phyloP scores from a whole-genome alignment of 192 early-diverging fungal species.

The Backusella sp. region DNA sequence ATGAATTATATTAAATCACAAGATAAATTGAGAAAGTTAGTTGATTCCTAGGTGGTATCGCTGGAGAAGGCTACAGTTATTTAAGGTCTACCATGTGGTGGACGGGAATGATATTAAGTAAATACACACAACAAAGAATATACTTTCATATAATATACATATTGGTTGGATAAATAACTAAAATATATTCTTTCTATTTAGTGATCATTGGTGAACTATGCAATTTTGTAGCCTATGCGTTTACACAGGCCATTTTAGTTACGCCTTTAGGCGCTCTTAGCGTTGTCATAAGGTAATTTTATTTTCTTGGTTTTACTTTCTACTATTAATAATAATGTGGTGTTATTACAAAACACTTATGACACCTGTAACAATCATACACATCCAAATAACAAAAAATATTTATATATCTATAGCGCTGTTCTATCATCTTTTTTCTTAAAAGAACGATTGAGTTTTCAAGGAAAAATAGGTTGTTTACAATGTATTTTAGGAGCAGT shows the following conservation, averaged over 20 bases:
- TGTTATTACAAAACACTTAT: background rate
- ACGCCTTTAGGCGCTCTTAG: conserved; percentile 93
- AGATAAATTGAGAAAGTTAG: conserved; percentile 2
- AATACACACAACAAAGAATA: background rate
- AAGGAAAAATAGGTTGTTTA: conserved; percentile 88
- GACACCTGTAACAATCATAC: too few relatives aligned
- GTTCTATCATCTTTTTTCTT: conserved; percentile 86
- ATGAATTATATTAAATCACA: background rate
- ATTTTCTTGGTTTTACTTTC: background rate
- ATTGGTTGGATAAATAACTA: background rate
- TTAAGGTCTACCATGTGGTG: conserved; percentile 56
- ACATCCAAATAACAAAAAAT: background rate
- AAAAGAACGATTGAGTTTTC: conserved; percentile 76
- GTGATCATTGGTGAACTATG: conserved; percentile 93
- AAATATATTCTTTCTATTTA: conserved; percentile 27
- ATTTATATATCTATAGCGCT: conserved; percentile 46
- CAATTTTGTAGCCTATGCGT: conserved; percentile 97
- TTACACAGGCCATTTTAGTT: conserved; percentile 94
- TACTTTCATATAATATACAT: conserved; percentile 7
- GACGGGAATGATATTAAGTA: conserved; percentile 60
- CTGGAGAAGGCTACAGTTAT: conserved; percentile 58
- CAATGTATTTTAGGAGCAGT: conserved; percentile 86
- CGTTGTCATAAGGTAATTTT: conserved; percentile 74
- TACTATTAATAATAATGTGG: background rate
- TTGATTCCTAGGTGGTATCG: conserved; percentile 34